Evolutionary conservation across 345 rosid genomes (phyloP).

Genomic region (Populus tremula): DNA sequence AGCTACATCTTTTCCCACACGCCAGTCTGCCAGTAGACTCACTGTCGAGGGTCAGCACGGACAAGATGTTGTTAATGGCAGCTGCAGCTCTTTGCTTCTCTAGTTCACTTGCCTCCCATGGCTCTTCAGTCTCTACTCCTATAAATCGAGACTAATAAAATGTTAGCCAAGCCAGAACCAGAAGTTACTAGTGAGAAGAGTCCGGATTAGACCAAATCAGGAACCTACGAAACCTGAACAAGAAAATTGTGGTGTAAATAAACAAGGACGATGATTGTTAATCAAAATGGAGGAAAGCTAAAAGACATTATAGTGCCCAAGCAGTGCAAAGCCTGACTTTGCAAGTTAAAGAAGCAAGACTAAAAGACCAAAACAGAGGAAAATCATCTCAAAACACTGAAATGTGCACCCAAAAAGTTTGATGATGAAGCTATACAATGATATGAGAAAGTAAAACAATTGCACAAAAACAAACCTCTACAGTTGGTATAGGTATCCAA

Average conservation of each 20-base stretch:
- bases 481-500: conserved; percentile 33
- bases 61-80: conserved; percentile 54
- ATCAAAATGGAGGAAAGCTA: not conserved
- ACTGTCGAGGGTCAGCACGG: conserved; percentile 61
- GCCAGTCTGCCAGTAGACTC: conserved; percentile 61
- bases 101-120: conserved; percentile 66
- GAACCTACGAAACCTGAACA: not conserved
- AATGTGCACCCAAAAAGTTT: no score
- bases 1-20: conserved; percentile 51
- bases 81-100: conserved; percentile 61
- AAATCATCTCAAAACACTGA: not conserved
- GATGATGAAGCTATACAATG: no score
- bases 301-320: not conserved
- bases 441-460: no score
- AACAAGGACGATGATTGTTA: not conserved
- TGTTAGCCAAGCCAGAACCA: not conserved
- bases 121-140: conserved; percentile 60
- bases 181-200: not conserved
- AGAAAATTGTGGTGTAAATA: not conserved
- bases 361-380: not conserved
- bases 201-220: not conserved
- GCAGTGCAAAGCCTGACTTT: not conserved
- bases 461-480: conserved; percentile 40
- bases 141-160: conserved; percentile 17
- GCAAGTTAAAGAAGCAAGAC: not conserved